Evolutionary conservation across 352 stramenopile genomes (phyloP).

Genomic region (Pythium brachiatum): DNA sequence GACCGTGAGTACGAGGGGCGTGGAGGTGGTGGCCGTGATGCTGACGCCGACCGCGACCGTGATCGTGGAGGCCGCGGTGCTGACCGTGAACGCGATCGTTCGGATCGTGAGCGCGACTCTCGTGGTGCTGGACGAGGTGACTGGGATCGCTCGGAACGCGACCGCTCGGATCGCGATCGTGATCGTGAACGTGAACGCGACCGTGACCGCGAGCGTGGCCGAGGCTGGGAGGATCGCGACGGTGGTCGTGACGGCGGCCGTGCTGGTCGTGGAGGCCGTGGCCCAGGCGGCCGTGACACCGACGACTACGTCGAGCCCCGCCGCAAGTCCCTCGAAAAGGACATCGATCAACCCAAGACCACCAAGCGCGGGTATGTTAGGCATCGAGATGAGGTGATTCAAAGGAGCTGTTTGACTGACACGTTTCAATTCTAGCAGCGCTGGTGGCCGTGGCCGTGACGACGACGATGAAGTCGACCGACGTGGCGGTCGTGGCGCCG

Average conservation of each 20-base stretch:
- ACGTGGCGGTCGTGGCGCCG: slow-evolving; percentile 37
- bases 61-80: slow-evolving; percentile 35
- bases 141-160: slow-evolving; percentile 28
- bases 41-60: slow-evolving; percentile 35
- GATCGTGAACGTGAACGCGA: slow-evolving; percentile 11
- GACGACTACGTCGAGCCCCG: slow-evolving; percentile 35
- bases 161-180: slow-evolving; percentile 27
- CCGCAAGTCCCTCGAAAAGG: slow-evolving; percentile 29
- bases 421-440: neutral
- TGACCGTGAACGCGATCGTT: slow-evolving; percentile 34
- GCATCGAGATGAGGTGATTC: too few species aligned
- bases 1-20: slow-evolving; percentile 23
- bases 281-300: slow-evolving; percentile 24
- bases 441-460: slow-evolving; percentile 32
- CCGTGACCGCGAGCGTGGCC: slow-evolving; percentile 8
- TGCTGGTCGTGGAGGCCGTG: slow-evolving; percentile 12
- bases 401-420: neutral
- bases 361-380: slow-evolving; percentile 38
- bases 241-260: slow-evolving; percentile 3
- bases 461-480: slow-evolving; percentile 55
- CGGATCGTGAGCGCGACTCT: slow-evolving; percentile 20
- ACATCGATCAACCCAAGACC: slow-evolving; percentile 38
- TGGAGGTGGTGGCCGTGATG: neutral
- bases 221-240: slow-evolving; percentile 22
- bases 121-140: slow-evolving; percentile 31